A percentile compares a stretch with the other conserved stretches of the same genome.
These are phyloP conservation scores for Chenopodium suecicum DNA, from an alignment of 148 eudicot species.

Conservation along the genomic window DNA sequence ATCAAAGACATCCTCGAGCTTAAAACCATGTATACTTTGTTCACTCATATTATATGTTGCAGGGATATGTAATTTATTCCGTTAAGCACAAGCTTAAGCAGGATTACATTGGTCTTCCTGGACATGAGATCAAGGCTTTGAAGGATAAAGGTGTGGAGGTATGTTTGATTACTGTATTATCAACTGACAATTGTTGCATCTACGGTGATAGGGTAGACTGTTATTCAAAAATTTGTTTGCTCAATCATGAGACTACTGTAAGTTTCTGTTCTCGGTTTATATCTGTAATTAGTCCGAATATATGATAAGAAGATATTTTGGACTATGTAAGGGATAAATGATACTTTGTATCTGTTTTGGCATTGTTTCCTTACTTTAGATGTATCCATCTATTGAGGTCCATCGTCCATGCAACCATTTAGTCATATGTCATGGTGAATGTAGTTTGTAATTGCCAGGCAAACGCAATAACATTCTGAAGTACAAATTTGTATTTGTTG, in stretches of 20 bases:
- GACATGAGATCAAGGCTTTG: slow-evolving; percentile 68
- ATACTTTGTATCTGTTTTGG: background rate
- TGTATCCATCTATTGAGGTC: background rate
- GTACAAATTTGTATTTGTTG: too few species aligned
- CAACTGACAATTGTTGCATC: background rate
- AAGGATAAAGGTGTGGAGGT: slow-evolving; percentile 86
- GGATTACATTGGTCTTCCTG: slow-evolving; percentile 72
- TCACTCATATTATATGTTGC: slow-evolving; percentile 22
- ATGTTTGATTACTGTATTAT: slow-evolving; percentile 23
- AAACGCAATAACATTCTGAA: background rate
- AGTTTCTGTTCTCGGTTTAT: background rate
- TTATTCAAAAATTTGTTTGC: background rate
- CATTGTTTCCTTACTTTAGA: background rate
- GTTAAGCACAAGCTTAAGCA: slow-evolving; percentile 75
- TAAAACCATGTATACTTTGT: background rate
- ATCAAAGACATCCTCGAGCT: background rate
- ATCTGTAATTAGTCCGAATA: background rate
- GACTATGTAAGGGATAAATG: background rate
- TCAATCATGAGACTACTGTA: background rate
- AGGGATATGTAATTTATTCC: slow-evolving; percentile 87
- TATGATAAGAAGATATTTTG: background rate
- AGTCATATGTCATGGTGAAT: background rate
- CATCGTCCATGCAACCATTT: background rate
- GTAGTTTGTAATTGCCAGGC: background rate
- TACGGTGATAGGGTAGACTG: background rate